Evolutionary conservation across 2,329 filamentous ascomycete genomes (phyloP).

Genomic region (Cadophora sp.): DNA sequence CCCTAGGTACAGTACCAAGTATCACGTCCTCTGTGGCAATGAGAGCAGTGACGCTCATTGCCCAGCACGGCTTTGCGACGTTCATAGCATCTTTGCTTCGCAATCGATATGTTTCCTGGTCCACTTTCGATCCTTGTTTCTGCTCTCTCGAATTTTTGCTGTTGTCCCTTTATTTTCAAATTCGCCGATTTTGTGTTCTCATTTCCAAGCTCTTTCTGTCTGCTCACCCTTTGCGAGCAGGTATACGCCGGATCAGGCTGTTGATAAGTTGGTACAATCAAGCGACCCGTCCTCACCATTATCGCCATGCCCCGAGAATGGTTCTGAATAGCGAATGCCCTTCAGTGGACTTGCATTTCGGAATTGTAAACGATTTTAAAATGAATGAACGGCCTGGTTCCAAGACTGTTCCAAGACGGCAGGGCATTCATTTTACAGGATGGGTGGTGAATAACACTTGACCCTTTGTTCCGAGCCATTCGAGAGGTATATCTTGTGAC

Average conservation of each 20-base stretch:
- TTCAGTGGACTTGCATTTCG: neutral
- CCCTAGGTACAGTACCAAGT: too few relatives aligned
- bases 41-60: neutral
- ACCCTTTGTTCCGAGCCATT: neutral
- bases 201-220: neutral
- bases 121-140: too few relatives aligned
- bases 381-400: neutral
- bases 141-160: too few relatives aligned
- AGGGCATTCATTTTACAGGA: neutral
- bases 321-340: neutral
- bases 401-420: neutral
- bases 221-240: neutral
- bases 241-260: neutral
- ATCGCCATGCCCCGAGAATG: conserved; percentile 4
- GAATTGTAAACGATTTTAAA: neutral
- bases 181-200: too few relatives aligned
- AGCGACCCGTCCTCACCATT: neutral
- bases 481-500: neutral
- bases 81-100: too few relatives aligned
- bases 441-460: neutral
- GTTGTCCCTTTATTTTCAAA: too few relatives aligned
- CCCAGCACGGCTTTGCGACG: too few relatives aligned
- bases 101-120: too few relatives aligned
- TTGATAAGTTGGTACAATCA: neutral
- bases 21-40: too few relatives aligned